Base-by-base conservation (phyloP, 495 filamentous ascomycete species). In the Annulohypoxylon stygium region DNA sequence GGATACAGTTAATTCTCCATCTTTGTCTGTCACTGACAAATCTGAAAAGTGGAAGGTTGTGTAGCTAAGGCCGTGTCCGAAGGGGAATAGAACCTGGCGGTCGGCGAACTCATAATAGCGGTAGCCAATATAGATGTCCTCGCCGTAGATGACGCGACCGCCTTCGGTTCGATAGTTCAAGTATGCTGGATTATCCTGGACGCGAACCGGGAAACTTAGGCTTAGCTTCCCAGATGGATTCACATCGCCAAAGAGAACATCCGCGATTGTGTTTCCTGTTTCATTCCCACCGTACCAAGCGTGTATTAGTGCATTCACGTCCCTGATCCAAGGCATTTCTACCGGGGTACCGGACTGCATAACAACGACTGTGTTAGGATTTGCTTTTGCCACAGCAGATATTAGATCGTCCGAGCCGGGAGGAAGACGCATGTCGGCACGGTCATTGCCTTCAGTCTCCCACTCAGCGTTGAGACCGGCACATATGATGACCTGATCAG, bases 121-220 rank as follows among this genome's bases (percentile, higher is more conserved):
- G 75, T 94, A 95, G 5, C 92, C 92, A 39, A 94, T 86, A 77
- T 91, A 94, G 65, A 95, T 81, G 67, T 90, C 90, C 79, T 95
- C 93, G 51, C 91, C 91, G 75, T 95, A 95, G 5, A 93, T 82
- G 14, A 91, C 89, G 50, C 90, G 84, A 53, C 90, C 88, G 36
- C 88, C 87, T 78, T 94, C 92, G 51, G 88, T 88, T 36, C 87
- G 65, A 81, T 90, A 94, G 81, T 93, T 94, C 51, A 92, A 80
- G 78, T 89, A 95, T 4, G 89, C 89, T 1, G 93, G 92, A 78
- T 91, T 93, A 71, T 95, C 90, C 76, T 92, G 85, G 1, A 92
- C 76, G 37, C 86, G 84, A 47, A 84, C 83, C 7, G 93, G 92
- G 79, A 92, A 93, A 33, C 85, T 89, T 48, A 93, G 82, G 2